Percentiles rank a stretch among this genome's conserved stretches.
Conservation (phyloP, 2,329 filamentous ascomycete genomes). For the Fusarium zealandicum region DNA sequence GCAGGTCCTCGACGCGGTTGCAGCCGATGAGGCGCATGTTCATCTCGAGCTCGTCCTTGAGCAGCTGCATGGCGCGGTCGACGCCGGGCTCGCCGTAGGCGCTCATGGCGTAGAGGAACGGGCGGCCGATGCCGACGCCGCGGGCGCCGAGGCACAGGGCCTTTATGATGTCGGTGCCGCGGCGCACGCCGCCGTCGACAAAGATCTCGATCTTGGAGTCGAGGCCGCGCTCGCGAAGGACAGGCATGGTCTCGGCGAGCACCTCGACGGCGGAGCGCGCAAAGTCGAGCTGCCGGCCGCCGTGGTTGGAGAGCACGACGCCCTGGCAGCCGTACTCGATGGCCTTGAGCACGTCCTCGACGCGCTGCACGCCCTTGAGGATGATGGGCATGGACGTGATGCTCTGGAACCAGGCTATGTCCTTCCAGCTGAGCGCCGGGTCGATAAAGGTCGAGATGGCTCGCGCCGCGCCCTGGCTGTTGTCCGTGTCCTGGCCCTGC, state of each 20-base stretch:
- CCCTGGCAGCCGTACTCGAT: constrained; percentile 82
- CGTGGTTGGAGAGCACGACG: constrained; percentile 95
- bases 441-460: constrained; percentile 98
- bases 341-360: constrained; percentile 93
- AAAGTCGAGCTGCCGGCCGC: constrained; percentile 91
- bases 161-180: constrained; percentile 94
- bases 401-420: constrained; percentile 89
- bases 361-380: constrained; percentile 94
- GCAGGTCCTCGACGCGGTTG: constrained; percentile 76
- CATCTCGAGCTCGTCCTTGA: constrained; percentile 99
- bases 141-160: constrained; percentile 90
- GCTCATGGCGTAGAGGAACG: constrained; percentile 96
- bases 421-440: constrained; percentile 89
- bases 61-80: constrained; percentile 87
- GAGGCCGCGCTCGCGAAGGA: constrained; percentile 75
- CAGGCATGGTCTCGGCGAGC: constrained; percentile 90
- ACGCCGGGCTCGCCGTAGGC: constrained; percentile 88
- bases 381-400: constrained; percentile 96
- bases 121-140: constrained; percentile 91
- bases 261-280: constrained; percentile 89
- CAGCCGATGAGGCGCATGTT: constrained; percentile 95
- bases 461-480: constrained; percentile 87
- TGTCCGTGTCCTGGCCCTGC: constrained; percentile 77
- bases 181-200: constrained; percentile 88
- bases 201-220: constrained; percentile 84